Evolutionary conservation across 1,139 yeast genomes (phyloP).

Genomic region (Trichomonascaceae sp.): DNA sequence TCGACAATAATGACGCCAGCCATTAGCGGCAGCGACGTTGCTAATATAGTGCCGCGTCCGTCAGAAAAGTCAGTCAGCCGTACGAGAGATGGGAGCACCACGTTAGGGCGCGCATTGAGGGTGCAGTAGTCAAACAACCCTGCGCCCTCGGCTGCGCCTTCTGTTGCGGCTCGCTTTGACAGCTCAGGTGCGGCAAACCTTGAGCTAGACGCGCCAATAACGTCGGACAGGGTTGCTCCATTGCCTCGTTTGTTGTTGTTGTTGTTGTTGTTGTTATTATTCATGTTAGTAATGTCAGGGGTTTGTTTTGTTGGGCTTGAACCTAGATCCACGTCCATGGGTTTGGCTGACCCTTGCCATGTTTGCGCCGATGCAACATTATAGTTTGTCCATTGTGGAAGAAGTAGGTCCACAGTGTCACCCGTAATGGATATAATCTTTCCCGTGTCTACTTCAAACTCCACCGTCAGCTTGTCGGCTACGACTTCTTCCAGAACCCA

Average conservation of each 20-base stretch:
- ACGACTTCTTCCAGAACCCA: constrained; percentile 84
- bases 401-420: constrained; percentile 7
- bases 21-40: constrained; percentile 57
- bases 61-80: constrained; percentile 1
- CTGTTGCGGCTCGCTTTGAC: neutral
- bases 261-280: neutral
- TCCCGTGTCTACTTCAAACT: constrained; percentile 24
- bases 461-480: constrained; percentile 61
- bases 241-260: neutral
- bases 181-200: too few species aligned
- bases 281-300: neutral
- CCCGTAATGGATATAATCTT: constrained; percentile 15
- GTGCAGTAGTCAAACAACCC: constrained; percentile 1
- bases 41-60: constrained; percentile 5
- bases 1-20: constrained; percentile 77
- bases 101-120: neutral
- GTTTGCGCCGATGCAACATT: neutral
- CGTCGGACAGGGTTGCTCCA: too few species aligned
- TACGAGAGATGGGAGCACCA: neutral
- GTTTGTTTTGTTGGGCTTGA: neutral
- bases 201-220: too few species aligned
- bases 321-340: neutral
- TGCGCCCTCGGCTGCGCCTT: constrained; percentile 1
- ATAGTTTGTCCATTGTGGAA: constrained; percentile 3
- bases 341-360: neutral